phyloP scores from a whole-genome alignment of 305 asterid species.

The Coffea humblotiana region DNA sequence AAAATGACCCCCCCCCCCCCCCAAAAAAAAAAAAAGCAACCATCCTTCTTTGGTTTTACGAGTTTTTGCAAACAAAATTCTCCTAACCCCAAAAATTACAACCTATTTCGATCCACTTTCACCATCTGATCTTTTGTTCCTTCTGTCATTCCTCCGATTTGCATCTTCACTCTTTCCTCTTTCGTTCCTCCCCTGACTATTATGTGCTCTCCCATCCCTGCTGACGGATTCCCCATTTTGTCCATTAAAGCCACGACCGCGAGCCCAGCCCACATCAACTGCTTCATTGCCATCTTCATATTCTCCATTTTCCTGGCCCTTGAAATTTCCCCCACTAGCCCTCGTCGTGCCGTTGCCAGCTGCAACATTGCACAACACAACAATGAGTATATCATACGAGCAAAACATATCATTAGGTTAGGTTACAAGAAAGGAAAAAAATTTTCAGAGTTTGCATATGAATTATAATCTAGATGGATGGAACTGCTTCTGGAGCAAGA shows the following conservation, averaged over 20 bases:
- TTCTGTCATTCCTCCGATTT: background rate
- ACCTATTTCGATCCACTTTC: background rate
- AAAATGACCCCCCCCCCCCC: background rate
- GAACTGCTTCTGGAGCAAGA: background rate
- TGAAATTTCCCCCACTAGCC: conserved; percentile 23
- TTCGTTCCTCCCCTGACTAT: background rate
- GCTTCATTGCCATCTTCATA: background rate
- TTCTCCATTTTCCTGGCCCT: conserved; percentile 24
- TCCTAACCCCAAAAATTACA: background rate
- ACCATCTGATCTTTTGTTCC: background rate
- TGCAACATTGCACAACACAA: conserved; percentile 14
- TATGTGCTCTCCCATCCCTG: background rate
- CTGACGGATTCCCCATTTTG: background rate
- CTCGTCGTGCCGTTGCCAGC: conserved; percentile 28
- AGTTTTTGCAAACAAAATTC: background rate
- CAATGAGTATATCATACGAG: too few species aligned
- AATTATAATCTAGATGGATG: background rate
- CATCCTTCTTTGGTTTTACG: background rate
- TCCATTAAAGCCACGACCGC: conserved; percentile 7
- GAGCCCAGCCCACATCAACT: background rate
- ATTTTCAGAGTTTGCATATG: background rate
- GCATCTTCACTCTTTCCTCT: background rate
- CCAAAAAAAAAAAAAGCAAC: too few species aligned
- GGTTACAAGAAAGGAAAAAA: too few species aligned
- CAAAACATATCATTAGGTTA: too few species aligned